Evolutionary conservation across 2,329 filamentous ascomycete genomes (phyloP), one percentile per base, ranked within the genome.

Genomic region (Hypoxylon sp.): DNA sequence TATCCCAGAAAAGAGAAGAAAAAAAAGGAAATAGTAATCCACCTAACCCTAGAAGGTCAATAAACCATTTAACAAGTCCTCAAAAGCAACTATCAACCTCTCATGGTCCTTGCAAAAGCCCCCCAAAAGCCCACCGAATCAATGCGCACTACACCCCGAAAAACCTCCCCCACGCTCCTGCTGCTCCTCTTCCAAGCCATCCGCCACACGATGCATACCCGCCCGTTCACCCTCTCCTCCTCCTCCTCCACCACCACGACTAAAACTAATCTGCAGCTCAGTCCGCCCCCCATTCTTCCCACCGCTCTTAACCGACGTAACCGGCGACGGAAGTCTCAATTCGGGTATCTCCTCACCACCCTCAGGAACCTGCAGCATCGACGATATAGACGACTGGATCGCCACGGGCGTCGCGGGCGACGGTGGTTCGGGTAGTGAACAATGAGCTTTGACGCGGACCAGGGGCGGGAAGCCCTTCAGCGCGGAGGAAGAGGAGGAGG

Each of bases 251-350:
- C n/a, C 19, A n/a, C 42, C 37, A 4, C 37, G 11, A 24, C 52
- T 26, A 35, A 57, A 57, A 13, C 10, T 47, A 24, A 57, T 24
- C 5, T 11, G 26, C 1, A 47, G 19, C 24, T 46, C 53, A 24
- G 10, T 24, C 50, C 13, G 50, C 11, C 10, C n/a, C 31, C 31
- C 13, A 2, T 10, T 3, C 46, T 19, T 10, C 5, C 17, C 31
- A 31, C 37, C 10, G 19, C 33, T 24, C 50, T 8, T 19, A 8
- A 59, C 13, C 24, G 55, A 48, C 24, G 63, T 10, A 17, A 55
- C 48, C 0, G 63, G 51, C 14, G 63, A 66, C 46, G 63, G 63
- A 1, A 66, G 58, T 14, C 52, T 33, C 9, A 52, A 14, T 42
- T 50, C 57, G 3, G 57, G 57, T 10, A 60, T 60, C 39, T 65